Conservation (phyloP, 2,329 filamentous ascomycete genomes). For the Drechmeria coniospora region DNA sequence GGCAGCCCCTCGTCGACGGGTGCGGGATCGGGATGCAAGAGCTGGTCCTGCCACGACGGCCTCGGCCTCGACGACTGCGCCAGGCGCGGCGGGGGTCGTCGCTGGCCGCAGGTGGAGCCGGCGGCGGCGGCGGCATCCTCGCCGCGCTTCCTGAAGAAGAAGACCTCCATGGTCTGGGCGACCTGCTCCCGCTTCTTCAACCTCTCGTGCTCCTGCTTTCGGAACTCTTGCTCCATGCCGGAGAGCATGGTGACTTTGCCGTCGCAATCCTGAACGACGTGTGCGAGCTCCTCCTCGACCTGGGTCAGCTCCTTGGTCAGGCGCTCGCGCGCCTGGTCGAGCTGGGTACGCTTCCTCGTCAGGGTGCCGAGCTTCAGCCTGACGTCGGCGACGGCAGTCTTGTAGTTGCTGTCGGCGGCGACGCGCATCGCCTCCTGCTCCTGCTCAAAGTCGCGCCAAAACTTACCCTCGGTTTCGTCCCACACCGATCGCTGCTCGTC, state of each 20-base stretch:
- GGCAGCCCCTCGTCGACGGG: slow-evolving; percentile 9
- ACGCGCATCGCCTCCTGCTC: slow-evolving; percentile 10
- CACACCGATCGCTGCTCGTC: slow-evolving; percentile 19
- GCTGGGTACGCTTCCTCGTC: slow-evolving; percentile 12
- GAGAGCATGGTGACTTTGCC: slow-evolving; percentile 18
- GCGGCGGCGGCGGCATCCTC: slow-evolving; percentile 7
- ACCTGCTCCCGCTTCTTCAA: slow-evolving; percentile 14
- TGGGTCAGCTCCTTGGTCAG: slow-evolving; percentile 16
- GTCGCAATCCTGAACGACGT: slow-evolving; percentile 14
- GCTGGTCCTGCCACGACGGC: neutral
- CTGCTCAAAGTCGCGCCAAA: slow-evolving; percentile 15
- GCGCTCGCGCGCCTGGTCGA: slow-evolving; percentile 13
- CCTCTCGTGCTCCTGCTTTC: slow-evolving; percentile 11
- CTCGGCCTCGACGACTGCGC: neutral
- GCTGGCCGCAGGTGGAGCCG: slow-evolving; percentile 5
- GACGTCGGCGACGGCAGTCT: slow-evolving; percentile 10
- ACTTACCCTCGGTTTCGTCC: slow-evolving; percentile 20
- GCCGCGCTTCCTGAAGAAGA: slow-evolving; percentile 17
- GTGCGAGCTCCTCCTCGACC: slow-evolving; percentile 22
- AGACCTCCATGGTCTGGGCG: slow-evolving; percentile 16
- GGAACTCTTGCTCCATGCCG: slow-evolving; percentile 17
- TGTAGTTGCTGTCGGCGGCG: slow-evolving; percentile 12
- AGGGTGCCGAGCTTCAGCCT: slow-evolving; percentile 15
- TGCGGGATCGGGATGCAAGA: neutral
- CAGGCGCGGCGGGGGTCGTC: slow-evolving; percentile 5